Conservation (phyloP, 148 eudicot genomes). For the Amaranthus palmeri region DNA sequence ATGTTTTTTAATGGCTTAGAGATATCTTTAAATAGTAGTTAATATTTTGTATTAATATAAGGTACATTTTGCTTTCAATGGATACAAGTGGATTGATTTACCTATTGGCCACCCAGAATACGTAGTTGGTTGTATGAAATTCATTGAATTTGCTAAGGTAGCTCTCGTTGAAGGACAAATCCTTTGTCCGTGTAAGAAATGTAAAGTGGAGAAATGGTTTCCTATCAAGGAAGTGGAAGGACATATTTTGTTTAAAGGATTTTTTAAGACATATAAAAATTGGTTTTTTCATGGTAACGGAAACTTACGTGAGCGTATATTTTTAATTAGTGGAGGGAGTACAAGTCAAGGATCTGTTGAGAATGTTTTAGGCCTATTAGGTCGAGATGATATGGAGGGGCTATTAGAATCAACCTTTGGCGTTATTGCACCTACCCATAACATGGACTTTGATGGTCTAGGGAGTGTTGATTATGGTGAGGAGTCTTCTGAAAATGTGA, state of each 20-base stretch:
- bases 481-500: not conserved
- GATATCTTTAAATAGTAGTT: no score
- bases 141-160: no score
- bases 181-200: not conserved
- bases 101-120: no score
- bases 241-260: not conserved
- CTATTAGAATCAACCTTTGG: not conserved
- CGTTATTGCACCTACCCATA: not conserved
- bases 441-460: not conserved
- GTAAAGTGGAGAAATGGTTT: not conserved
- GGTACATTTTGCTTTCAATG: no score
- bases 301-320: not conserved
- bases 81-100: no score
- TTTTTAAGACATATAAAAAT: not conserved
- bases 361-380: not conserved
- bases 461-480: not conserved
- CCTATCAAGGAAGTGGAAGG: not conserved
- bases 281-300: not conserved
- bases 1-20: no score
- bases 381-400: not conserved
- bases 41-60: no score
- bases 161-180: no score
- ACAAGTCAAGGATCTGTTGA: not conserved
- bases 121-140: no score
- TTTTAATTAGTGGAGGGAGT: not conserved